phyloP scores from a whole-genome alignment of 352 stramenopile species.

The Phytopythium helicoides region DNA sequence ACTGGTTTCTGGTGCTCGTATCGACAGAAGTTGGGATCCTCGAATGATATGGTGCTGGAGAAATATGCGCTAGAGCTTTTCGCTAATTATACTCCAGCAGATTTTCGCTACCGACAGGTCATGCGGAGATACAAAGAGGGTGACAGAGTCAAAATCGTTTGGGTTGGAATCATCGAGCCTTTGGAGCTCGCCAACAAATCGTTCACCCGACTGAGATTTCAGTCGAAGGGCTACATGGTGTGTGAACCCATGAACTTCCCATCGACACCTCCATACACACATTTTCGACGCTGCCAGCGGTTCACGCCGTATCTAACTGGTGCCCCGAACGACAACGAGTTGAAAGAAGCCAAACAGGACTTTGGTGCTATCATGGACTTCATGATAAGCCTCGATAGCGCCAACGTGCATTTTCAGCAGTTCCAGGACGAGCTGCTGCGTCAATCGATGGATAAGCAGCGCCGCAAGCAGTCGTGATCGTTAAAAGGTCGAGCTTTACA shows the following conservation, averaged over 20 bases:
- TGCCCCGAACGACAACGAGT: neutral
- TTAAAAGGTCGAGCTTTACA: slow-evolving; percentile 7
- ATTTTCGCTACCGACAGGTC: slow-evolving; percentile 30
- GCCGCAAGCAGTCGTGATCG: neutral
- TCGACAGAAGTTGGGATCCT: neutral
- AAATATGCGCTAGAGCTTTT: slow-evolving; percentile 31
- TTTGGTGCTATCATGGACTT: slow-evolving; percentile 33
- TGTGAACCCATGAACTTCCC: slow-evolving; percentile 10
- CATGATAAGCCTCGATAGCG: slow-evolving; percentile 26
- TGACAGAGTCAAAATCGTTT: slow-evolving; percentile 50
- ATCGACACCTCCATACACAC: neutral
- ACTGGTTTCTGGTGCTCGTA: no score
- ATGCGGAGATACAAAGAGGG: slow-evolving; percentile 30
- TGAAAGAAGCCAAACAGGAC: slow-evolving; percentile 10
- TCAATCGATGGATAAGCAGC: slow-evolving; percentile 9
- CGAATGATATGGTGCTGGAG: neutral
- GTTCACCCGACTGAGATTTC: slow-evolving; percentile 22
- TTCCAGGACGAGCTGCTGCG: slow-evolving; percentile 33
- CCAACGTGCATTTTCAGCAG: slow-evolving; percentile 24
- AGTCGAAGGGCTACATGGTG: slow-evolving; percentile 28
- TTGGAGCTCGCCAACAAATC: slow-evolving; percentile 51
- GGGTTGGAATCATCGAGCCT: slow-evolving; percentile 45
- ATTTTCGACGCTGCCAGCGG: neutral
- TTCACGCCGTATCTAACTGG: neutral
- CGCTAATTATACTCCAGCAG: slow-evolving; percentile 23